Percentiles rank a stretch among this genome's conserved stretches.
Conservation (phyloP, 257 asterid genomes). For the Scutellaria minor region DNA sequence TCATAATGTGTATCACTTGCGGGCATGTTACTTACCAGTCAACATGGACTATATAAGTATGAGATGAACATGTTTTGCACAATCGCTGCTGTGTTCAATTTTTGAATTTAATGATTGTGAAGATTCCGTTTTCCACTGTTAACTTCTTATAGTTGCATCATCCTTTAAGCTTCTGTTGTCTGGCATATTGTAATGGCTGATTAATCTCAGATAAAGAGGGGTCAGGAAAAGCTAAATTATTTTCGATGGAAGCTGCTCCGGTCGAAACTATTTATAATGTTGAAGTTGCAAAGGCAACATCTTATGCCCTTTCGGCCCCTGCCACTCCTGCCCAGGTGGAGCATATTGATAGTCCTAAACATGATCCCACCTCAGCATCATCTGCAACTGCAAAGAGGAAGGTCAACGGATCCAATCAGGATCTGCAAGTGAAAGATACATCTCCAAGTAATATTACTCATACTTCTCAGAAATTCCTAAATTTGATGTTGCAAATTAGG, state of each 20-base stretch:
- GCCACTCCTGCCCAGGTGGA: conserved; percentile 37
- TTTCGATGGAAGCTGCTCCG: conserved; percentile 53
- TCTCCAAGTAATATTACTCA: conserved; percentile 48
- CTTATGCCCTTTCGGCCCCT: conserved; percentile 11
- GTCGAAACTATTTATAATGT: conserved; percentile 34
- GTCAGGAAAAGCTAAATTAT: conserved; percentile 11
- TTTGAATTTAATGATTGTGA: neutral
- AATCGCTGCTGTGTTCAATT: neutral
- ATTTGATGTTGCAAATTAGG: neutral
- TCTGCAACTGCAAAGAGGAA: conserved; percentile 40
- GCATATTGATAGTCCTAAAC: conserved; percentile 33
- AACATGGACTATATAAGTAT: neutral
- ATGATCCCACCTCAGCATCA: conserved; percentile 16
- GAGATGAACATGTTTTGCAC: neutral
- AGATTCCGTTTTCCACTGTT: neutral
- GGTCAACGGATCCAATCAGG: conserved; percentile 32
- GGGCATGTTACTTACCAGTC: too few species aligned
- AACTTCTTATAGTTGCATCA: neutral
- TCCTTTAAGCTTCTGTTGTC: conserved; percentile 3
- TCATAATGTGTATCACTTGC: too few species aligned
- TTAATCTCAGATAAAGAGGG: conserved; percentile 23
- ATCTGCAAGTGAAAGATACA: conserved; percentile 40
- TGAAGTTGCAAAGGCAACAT: conserved; percentile 27
- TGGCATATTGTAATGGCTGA: conserved; percentile 5
- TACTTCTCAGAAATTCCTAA: conserved; percentile 20